Evolutionary conservation across 805 yeast species (phyloP).

Genomic region (Candida adriatica): DNA sequence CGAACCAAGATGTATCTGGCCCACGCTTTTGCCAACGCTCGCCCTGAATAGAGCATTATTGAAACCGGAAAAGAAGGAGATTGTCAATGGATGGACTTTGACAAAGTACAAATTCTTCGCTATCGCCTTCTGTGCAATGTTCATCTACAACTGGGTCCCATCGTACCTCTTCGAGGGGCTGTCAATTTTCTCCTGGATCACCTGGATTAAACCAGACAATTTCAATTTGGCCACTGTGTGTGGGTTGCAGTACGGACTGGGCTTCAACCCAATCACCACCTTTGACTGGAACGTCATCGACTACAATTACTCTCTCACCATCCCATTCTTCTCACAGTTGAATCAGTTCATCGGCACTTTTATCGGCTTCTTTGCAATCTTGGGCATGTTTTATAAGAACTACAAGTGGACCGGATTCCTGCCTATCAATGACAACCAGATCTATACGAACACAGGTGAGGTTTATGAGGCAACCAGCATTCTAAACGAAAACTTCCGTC

Average conservation of each 20-base stretch:
- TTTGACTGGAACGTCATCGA: constrained; percentile 43
- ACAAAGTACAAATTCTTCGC: constrained; percentile 30
- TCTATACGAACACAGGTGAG: constrained; percentile 47
- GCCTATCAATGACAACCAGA: constrained; percentile 40
- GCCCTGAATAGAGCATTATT: constrained; percentile 29
- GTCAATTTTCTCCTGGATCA: constrained; percentile 45
- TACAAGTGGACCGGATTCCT: constrained; percentile 31
- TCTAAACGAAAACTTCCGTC: constrained; percentile 36
- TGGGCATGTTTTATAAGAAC: constrained; percentile 36
- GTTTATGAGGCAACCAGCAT: constrained; percentile 41
- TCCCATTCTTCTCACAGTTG: constrained; percentile 36
- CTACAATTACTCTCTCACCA: constrained; percentile 27
- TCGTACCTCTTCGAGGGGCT: constrained; percentile 35
- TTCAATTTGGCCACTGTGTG: constrained; percentile 42
- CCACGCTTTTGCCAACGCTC: constrained; percentile 37
- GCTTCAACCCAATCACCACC: constrained; percentile 46
- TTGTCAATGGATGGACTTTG: constrained; percentile 28
- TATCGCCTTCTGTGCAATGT: constrained; percentile 27
- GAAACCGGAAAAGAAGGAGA: constrained; percentile 28
- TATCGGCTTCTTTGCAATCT: constrained; percentile 26
- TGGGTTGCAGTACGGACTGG: constrained; percentile 42
- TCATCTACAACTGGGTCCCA: constrained; percentile 40
- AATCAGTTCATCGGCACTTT: constrained; percentile 29
- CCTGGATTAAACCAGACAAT: constrained; percentile 50
- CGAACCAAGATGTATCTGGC: constrained; percentile 49